Conservation (phyloP, 257 asterid species). For the Solanum dulcamara region DNA sequence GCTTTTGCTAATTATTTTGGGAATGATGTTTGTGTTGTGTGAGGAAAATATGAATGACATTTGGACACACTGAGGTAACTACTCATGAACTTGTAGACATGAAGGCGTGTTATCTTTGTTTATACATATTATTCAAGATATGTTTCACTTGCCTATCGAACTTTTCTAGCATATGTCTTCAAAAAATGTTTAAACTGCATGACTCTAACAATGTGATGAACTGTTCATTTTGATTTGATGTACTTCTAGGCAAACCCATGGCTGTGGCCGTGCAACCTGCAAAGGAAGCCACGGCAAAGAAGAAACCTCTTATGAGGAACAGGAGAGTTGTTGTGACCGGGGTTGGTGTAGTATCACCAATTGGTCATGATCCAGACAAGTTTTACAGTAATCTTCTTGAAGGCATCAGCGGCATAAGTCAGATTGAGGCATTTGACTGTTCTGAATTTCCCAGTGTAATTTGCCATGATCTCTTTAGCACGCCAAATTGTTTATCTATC, state of each 20-base stretch:
- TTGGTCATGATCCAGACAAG: slow-evolving; percentile 26
- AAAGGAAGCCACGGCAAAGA: slow-evolving; percentile 6
- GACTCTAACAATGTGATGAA: background rate
- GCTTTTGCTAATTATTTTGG: background rate
- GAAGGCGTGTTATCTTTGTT: background rate
- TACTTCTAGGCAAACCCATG: slow-evolving; percentile 10
- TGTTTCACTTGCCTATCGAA: background rate
- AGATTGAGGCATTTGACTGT: slow-evolving; percentile 36
- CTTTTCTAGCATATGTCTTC: background rate
- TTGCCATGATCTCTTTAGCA: background rate
- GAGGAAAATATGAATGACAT: background rate
- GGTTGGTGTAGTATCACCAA: slow-evolving; percentile 32
- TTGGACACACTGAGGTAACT: background rate
- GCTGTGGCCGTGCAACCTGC: slow-evolving; percentile 12
- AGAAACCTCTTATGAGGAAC: slow-evolving; percentile 8
- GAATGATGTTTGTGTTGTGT: background rate
- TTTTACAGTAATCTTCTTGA: slow-evolving; percentile 34
- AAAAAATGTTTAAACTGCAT: background rate
- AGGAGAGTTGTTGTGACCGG: slow-evolving; percentile 38
- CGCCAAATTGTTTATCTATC: background rate
- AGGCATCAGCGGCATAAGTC: slow-evolving; percentile 34
- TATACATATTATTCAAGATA: background rate
- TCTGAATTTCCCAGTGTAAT: slow-evolving; percentile 28
- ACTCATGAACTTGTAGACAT: background rate
- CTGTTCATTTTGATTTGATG: background rate